These are phyloP conservation scores for Ceratocystiopsis sp. DNA, from an alignment of 2,329 filamentous ascomycete genomes.

Conservation along the genomic window DNA sequence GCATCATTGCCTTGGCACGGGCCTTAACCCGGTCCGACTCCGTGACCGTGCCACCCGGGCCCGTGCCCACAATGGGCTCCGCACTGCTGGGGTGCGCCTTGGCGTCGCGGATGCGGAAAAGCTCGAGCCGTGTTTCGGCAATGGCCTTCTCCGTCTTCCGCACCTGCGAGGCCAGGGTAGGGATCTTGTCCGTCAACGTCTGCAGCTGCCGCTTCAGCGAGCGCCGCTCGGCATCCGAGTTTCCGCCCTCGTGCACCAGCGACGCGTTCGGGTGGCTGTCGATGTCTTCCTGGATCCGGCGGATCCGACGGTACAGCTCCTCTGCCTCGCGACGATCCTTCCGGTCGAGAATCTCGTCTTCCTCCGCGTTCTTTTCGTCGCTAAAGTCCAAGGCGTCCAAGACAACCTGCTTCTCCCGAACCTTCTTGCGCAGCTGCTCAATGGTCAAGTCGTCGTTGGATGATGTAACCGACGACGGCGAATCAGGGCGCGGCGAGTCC, in stretches of 20 bases:
- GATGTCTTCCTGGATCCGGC: slow-evolving; percentile 86
- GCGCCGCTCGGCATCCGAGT: slow-evolving; percentile 78
- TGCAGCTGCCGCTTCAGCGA: slow-evolving; percentile 80
- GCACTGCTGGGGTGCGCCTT: slow-evolving; percentile 77
- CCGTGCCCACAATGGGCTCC: slow-evolving; percentile 72
- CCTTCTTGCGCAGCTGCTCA: slow-evolving; percentile 82
- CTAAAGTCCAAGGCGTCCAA: slow-evolving; percentile 93
- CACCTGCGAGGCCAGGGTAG: slow-evolving; percentile 81
- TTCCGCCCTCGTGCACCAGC: slow-evolving; percentile 48
- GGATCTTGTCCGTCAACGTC: slow-evolving; percentile 72
- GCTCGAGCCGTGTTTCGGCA: slow-evolving; percentile 74
- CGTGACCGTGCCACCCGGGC: slow-evolving; percentile 76
- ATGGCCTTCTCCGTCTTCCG: slow-evolving; percentile 83
- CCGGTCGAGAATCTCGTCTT: slow-evolving; percentile 82
- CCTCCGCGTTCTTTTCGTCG: slow-evolving; percentile 75
- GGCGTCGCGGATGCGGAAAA: slow-evolving; percentile 86
- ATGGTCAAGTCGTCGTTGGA: slow-evolving; percentile 58
- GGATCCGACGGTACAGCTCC: slow-evolving; percentile 81
- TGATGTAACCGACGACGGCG: slow-evolving; percentile 49
- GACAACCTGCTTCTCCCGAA: slow-evolving; percentile 84
- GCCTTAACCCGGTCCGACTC: slow-evolving; percentile 92
- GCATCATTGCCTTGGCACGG: slow-evolving; percentile 94
- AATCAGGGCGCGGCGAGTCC: slow-evolving; percentile 60
- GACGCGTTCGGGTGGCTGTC: slow-evolving; percentile 72
- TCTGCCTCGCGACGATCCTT: slow-evolving; percentile 84